A percentile compares a stretch with the other conserved stretches of the same genome.
Conservation (phyloP, 345 rosid genomes). For the Fremontodendron californicum region DNA sequence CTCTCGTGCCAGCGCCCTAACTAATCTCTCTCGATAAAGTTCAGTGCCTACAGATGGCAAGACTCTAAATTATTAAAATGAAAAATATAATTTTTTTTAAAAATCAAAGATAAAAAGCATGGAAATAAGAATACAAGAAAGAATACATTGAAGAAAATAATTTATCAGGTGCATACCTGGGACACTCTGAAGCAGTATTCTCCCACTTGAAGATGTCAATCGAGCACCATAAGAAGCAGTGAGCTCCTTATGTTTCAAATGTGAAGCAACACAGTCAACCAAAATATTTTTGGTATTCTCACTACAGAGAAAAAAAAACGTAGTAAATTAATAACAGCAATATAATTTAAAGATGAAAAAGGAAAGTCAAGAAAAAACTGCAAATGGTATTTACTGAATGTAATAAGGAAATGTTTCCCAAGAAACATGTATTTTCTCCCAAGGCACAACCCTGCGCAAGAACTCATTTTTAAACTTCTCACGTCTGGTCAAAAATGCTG, state of each 20-base stretch:
- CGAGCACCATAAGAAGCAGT: slow-evolving; percentile 65
- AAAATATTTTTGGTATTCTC: slow-evolving; percentile 67
- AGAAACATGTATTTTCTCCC: slow-evolving; percentile 87
- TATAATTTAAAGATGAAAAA: slow-evolving; percentile 1
- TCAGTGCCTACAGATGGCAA: slow-evolving; percentile 66
- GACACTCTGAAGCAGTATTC: slow-evolving; percentile 83
- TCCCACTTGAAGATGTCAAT: slow-evolving; percentile 78
- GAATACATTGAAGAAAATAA: neutral
- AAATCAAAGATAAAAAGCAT: neutral
- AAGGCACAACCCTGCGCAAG: slow-evolving; percentile 73
- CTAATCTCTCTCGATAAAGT: slow-evolving; percentile 89
- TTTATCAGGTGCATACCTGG: slow-evolving; percentile 56
- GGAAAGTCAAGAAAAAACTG: slow-evolving; percentile 4
- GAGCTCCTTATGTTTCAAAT: slow-evolving; percentile 62
- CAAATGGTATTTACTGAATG: slow-evolving; percentile 62
- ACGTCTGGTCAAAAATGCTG: slow-evolving; percentile 61
- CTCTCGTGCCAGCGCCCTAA: slow-evolving; percentile 85
- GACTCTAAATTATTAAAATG: neutral
- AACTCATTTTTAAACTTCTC: slow-evolving; percentile 81
- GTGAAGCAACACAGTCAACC: slow-evolving; percentile 86
- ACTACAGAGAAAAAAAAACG: slow-evolving; percentile 33
- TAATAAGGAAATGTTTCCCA: slow-evolving; percentile 93
- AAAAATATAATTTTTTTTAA: neutral
- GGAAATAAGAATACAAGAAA: neutral
- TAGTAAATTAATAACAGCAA: slow-evolving; percentile 7